Evolutionary conservation across 2,329 filamentous ascomycete species (phyloP).

Genomic region (Fusarium odoratissimum): DNA sequence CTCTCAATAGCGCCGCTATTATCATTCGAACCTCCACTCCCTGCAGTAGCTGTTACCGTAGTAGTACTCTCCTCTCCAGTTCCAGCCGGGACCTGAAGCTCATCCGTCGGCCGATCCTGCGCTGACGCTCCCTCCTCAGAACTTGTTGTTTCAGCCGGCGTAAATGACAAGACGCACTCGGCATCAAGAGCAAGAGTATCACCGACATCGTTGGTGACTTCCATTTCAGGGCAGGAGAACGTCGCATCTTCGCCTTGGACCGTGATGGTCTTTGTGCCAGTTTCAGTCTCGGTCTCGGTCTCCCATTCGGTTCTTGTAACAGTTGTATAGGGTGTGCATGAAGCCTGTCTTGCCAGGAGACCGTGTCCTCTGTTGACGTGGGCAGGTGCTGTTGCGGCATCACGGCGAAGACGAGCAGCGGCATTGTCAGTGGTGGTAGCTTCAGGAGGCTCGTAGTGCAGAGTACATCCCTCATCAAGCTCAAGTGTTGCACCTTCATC

Average conservation of each 20-base stretch:
- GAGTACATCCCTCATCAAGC: conserved; percentile 1
- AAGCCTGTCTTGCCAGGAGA: not conserved
- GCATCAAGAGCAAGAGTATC: conserved; percentile 3
- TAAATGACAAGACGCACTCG: conserved; percentile 1
- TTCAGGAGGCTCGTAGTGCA: not conserved
- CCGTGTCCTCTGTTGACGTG: accelerated
- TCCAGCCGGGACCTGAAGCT: not conserved
- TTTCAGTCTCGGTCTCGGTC: not conserved
- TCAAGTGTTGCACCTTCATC: not conserved
- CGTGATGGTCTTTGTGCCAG: not conserved
- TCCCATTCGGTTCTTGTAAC: not conserved
- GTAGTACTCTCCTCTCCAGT: not conserved
- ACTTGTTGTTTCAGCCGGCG: not conserved
- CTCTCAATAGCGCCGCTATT: not conserved
- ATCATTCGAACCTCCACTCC: not conserved
- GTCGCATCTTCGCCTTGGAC: conserved; percentile 5
- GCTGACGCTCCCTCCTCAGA: not conserved
- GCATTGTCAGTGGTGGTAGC: not conserved
- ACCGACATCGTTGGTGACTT: conserved; percentile 4
- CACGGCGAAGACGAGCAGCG: not conserved
- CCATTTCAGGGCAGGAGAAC: conserved; percentile 16
- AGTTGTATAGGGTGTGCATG: not conserved
- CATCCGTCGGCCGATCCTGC: not conserved
- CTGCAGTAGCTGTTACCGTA: not conserved
- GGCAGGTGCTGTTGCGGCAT: not conserved